Percentiles rank a stretch among this genome's conserved stretches.
These are phyloP conservation scores for Penicillium sp. DNA, from an alignment of 2,329 filamentous ascomycete genomes.

Conservation along the genomic window DNA sequence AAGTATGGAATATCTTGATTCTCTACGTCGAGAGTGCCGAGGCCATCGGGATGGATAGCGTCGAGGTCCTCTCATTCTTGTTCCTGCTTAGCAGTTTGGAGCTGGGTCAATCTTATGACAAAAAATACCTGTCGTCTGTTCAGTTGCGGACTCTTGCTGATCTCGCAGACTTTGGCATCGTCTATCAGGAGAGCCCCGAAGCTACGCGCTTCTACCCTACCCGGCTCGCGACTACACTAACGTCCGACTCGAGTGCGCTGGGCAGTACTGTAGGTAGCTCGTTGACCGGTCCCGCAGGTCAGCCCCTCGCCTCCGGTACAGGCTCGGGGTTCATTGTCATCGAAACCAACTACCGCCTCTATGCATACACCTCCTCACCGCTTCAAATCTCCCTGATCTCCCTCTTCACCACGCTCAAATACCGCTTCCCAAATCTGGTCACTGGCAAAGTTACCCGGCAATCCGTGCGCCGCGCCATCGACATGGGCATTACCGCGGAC, in stretches of 20 bases:
- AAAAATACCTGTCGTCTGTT: constrained; percentile 75
- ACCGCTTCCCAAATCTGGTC: constrained; percentile 92
- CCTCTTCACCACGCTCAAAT: constrained; percentile 83
- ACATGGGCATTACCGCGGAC: constrained; percentile 87
- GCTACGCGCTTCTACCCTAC: constrained; percentile 77
- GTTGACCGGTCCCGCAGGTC: constrained; percentile 43
- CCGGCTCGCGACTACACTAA: constrained; percentile 89
- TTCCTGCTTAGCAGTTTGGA: constrained; percentile 94
- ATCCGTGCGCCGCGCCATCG: constrained; percentile 83
- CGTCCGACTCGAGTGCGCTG: constrained; percentile 71
- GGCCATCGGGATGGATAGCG: constrained; percentile 74
- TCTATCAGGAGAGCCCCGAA: constrained; percentile 63
- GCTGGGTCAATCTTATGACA: constrained; percentile 88
- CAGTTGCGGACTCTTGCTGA: constrained; percentile 88
- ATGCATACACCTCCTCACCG: constrained; percentile 92
- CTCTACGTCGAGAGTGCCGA: constrained; percentile 88
- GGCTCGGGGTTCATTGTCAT: constrained; percentile 84
- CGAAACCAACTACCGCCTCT: constrained; percentile 96
- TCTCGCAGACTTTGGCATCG: constrained; percentile 87
- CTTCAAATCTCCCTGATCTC: constrained; percentile 92
- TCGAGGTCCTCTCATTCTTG: constrained; percentile 93
- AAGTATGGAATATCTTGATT: constrained; percentile 93
- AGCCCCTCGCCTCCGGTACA: constrained; percentile 36
- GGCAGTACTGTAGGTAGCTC: constrained; percentile 72
- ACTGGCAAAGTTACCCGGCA: constrained; percentile 87